These are phyloP conservation scores for Meyerozyma sp. DNA, from an alignment of 1,139 yeast genomes.

Conservation along the genomic window DNA sequence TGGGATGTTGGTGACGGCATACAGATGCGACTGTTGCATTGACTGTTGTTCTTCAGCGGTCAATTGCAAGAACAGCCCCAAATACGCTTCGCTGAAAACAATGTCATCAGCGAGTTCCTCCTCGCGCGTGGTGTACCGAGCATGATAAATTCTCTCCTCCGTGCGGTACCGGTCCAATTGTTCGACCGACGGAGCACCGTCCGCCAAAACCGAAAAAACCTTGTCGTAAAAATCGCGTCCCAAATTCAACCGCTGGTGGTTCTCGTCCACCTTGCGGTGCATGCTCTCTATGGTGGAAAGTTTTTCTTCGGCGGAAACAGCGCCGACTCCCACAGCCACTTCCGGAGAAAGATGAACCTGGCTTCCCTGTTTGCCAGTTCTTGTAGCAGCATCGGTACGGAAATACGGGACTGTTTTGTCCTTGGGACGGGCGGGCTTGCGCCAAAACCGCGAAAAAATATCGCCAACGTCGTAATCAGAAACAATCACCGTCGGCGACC, in stretches of 20 bases:
- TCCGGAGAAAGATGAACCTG: neutral
- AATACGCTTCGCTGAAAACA: slow-evolving; percentile 39
- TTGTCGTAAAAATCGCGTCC: slow-evolving; percentile 27
- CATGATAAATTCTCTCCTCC: slow-evolving; percentile 19
- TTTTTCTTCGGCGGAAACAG: slow-evolving; percentile 5
- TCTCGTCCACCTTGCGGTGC: slow-evolving; percentile 9
- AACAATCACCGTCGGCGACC: neutral
- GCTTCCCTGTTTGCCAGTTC: slow-evolving; percentile 2
- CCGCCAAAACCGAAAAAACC: slow-evolving; percentile 31
- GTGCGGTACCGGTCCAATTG: slow-evolving; percentile 30
- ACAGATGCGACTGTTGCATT: slow-evolving; percentile 48
- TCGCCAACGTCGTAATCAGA: neutral
- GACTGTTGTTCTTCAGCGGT: slow-evolving; percentile 39
- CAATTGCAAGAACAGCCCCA: slow-evolving; percentile 50
- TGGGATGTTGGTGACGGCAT: slow-evolving; percentile 49
- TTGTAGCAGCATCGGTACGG: slow-evolving; percentile 13
- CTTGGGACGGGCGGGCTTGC: neutral
- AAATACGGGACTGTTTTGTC: slow-evolving; percentile 16
- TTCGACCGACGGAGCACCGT: slow-evolving; percentile 33
- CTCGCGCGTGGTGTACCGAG: slow-evolving; percentile 3
- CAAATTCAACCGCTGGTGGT: slow-evolving; percentile 10
- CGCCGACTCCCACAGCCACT: neutral
- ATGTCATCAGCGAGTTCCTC: slow-evolving; percentile 15
- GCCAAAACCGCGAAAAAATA: neutral
- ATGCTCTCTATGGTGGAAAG: slow-evolving; percentile 9